Evolutionary conservation across 495 filamentous ascomycete genomes (phyloP).

Genomic region (Hypoxylon subgilvum): DNA sequence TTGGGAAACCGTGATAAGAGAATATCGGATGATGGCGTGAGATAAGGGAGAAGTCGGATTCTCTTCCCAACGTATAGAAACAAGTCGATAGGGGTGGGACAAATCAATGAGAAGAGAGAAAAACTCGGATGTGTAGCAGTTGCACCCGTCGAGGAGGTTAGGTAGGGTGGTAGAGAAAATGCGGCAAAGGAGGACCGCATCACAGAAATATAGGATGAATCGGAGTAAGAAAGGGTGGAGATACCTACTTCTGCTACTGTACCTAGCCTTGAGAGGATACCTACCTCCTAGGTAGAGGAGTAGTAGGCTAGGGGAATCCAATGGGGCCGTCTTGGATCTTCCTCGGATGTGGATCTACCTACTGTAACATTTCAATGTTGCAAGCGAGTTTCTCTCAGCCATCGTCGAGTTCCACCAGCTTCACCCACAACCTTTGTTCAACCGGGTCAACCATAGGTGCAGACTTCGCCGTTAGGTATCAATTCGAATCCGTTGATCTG

Average conservation of each 20-base stretch:
- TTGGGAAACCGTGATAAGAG: conserved; percentile 1
- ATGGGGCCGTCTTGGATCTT: conserved; percentile 6
- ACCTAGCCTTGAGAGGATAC: too few relatives aligned
- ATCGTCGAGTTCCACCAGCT: conserved; percentile 17
- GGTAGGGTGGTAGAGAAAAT: conserved; percentile 16
- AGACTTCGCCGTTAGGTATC: conserved; percentile 2
- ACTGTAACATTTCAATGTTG: too few relatives aligned
- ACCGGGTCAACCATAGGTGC: conserved; percentile 10
- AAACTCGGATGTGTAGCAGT: conserved; percentile 14
- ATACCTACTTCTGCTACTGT: too few relatives aligned
- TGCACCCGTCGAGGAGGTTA: conserved; percentile 20
- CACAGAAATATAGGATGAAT: conserved; percentile 39
- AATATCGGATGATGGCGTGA: conserved; percentile 15
- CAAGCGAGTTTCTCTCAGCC: too few relatives aligned
- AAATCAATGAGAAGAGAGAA: conserved; percentile 1
- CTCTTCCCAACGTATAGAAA: conserved; percentile 23
- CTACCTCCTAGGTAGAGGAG: neutral
- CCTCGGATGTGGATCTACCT: conserved; percentile 20
- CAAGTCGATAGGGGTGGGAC: conserved; percentile 1
- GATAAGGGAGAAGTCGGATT: neutral
- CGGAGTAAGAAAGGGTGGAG: conserved; percentile 25
- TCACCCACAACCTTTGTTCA: conserved; percentile 18
- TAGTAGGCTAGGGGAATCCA: too few relatives aligned
- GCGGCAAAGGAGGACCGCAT: conserved; percentile 28
- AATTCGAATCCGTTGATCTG: neutral